Conservation (phyloP, 2,329 filamentous ascomycete genomes). For the Thyridium curvatum region DNA sequence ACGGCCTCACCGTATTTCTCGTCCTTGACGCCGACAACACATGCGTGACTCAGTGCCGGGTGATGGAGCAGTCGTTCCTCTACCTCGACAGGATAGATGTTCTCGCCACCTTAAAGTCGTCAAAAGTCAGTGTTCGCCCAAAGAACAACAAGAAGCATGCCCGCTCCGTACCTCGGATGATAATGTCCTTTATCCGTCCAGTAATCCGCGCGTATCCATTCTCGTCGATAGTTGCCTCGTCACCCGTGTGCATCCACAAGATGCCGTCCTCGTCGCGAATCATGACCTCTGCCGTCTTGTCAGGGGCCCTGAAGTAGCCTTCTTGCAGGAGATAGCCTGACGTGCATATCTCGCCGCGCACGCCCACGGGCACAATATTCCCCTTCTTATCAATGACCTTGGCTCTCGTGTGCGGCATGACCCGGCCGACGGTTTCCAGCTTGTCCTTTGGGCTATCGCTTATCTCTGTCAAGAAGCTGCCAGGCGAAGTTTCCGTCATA, state of each 20-base stretch:
- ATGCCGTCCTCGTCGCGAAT: constrained; percentile 24
- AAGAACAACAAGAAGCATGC: no score
- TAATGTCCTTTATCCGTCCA: constrained; percentile 88
- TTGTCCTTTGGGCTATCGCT: constrained; percentile 69
- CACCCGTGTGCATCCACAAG: constrained; percentile 87
- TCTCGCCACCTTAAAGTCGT: constrained; percentile 59
- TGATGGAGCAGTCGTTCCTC: constrained; percentile 82
- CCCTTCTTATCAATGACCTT: constrained; percentile 72
- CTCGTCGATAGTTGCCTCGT: constrained; percentile 80
- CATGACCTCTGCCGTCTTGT: constrained; percentile 62
- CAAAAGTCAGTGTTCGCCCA: no score
- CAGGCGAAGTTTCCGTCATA: constrained; percentile 85
- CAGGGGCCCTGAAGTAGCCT: constrained; percentile 77
- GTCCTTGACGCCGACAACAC: constrained; percentile 79
- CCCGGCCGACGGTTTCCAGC: constrained; percentile 69
- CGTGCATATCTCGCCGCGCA: constrained; percentile 77
- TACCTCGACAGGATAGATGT: constrained; percentile 89
- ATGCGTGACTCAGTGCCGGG: constrained; percentile 64
- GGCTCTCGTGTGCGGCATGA: constrained; percentile 71
- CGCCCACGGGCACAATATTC: constrained; percentile 56
- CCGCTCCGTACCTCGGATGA: constrained; percentile 58
- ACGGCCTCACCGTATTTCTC: constrained; percentile 81
- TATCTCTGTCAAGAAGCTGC: constrained; percentile 76
- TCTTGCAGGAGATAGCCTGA: constrained; percentile 86
- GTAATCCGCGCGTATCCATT: constrained; percentile 86